Conservation (phyloP, 371 early-diverging fungal genomes). For the Mucor racemosus region DNA sequence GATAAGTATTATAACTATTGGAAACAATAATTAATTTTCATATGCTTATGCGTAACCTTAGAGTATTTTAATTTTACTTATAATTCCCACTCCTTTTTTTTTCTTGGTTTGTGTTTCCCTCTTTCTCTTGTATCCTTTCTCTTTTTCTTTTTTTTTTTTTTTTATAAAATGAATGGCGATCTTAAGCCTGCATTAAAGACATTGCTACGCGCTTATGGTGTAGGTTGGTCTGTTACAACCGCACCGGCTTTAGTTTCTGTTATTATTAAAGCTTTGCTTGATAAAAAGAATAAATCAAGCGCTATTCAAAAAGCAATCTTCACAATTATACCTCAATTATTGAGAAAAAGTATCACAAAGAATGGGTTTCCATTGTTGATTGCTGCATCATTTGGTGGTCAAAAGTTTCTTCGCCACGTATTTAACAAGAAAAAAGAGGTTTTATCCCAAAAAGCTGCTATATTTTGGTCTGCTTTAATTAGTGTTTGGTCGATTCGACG, state of each 20-base stretch:
- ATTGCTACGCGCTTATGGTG: conserved; percentile 43
- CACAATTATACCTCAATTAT: conserved; percentile 22
- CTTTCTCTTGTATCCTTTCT: conserved; percentile 3
- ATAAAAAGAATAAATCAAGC: conserved; percentile 4
- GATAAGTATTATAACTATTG: conserved; percentile 68
- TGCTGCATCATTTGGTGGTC: conserved; percentile 42
- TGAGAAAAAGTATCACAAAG: conserved; percentile 31
- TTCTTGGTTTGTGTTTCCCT: neutral
- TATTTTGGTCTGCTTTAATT: conserved; percentile 37
- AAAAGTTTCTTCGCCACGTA: conserved; percentile 24
- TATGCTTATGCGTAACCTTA: conserved; percentile 21
- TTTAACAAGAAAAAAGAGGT: conserved; percentile 13
- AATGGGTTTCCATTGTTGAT: conserved; percentile 50
- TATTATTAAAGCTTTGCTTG: conserved; percentile 25
- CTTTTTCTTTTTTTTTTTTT: neutral
- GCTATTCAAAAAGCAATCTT: conserved; percentile 28
- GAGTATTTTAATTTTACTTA: neutral
- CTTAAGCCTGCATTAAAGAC: conserved; percentile 36
- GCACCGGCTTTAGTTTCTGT: conserved; percentile 32
- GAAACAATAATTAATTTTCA: conserved; percentile 32
- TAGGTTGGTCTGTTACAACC: conserved; percentile 46
- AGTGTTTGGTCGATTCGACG: conserved; percentile 39
- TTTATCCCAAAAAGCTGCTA: conserved; percentile 15
- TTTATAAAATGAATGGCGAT: neutral
- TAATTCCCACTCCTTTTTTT: conserved; percentile 3